Evolutionary conservation across 2,329 filamentous ascomycete genomes (phyloP).

Genomic region (Monosporascus sp.): DNA sequence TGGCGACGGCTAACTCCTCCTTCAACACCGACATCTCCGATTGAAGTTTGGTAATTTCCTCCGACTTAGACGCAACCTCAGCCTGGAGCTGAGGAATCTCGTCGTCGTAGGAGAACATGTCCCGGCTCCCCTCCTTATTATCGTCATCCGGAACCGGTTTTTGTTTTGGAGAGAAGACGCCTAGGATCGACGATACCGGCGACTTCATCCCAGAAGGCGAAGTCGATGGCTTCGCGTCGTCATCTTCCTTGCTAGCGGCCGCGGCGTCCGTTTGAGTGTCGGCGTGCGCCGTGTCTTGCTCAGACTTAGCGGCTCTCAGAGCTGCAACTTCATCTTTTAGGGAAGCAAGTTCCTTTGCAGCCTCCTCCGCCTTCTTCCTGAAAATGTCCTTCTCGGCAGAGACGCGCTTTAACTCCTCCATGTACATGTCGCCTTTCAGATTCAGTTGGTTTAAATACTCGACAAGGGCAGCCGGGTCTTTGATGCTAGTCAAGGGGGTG

Average conservation of each 20-base stretch:
- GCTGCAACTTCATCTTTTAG: conserved; percentile 60
- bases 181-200: conserved; percentile 41
- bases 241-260: conserved; percentile 26
- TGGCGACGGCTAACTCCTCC: conserved; percentile 63
- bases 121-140: conserved; percentile 46
- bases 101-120: conserved; percentile 89
- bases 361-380: conserved; percentile 70
- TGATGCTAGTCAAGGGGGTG: conserved; percentile 84
- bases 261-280: conserved; percentile 6
- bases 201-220: conserved; percentile 35
- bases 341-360: conserved; percentile 57
- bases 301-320: conserved; percentile 30
- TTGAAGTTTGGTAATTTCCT: conserved; percentile 66
- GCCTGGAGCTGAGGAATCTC: conserved; percentile 78
- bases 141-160: conserved; percentile 31
- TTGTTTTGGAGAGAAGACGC: conserved; percentile 45
- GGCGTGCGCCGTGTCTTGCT: conserved; percentile 8
- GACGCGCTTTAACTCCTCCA: conserved; percentile 87
- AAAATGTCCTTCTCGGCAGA: conserved; percentile 74
- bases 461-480: conserved; percentile 74
- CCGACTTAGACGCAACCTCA: conserved; percentile 64
- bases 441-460: conserved; percentile 89
- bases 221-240: conserved; percentile 14
- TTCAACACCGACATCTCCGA: conserved; percentile 63
- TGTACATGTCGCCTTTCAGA: conserved; percentile 83